Percentiles rank a stretch among this genome's conserved stretches.
phyloP scores from a whole-genome alignment of 1,139 yeast species.

The Taphrina populina region DNA sequence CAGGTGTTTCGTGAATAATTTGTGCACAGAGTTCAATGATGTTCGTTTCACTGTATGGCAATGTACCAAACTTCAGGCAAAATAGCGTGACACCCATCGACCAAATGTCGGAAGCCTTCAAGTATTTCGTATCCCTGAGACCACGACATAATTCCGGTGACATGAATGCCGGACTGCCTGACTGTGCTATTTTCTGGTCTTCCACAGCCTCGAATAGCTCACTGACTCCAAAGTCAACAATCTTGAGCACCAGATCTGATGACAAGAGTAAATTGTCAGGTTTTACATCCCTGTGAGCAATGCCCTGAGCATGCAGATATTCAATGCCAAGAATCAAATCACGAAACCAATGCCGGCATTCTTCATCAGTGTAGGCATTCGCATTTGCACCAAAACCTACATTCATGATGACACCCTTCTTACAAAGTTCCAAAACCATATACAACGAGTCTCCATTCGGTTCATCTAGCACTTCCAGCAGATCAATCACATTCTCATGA shows the following conservation, averaged over 20 bases:
- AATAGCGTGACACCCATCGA: constrained; percentile 67
- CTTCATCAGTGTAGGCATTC: constrained; percentile 48
- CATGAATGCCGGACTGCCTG: constrained; percentile 82
- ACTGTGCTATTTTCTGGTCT: constrained; percentile 52
- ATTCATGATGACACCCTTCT: constrained; percentile 50
- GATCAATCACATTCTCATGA: constrained; percentile 78
- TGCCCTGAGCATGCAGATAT: constrained; percentile 87
- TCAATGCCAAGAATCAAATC: constrained; percentile 88
- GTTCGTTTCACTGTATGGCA: constrained; percentile 47
- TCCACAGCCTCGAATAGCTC: constrained; percentile 62
- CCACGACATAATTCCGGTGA: constrained; percentile 59
- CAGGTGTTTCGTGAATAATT: constrained; percentile 42
- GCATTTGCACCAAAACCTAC: constrained; percentile 56
- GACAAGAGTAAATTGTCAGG: constrained; percentile 85
- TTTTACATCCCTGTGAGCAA: constrained; percentile 91
- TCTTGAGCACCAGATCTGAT: constrained; percentile 73
- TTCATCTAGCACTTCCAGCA: constrained; percentile 77
- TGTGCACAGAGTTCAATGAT: constrained; percentile 54
- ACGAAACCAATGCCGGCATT: constrained; percentile 56
- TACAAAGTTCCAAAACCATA: constrained; percentile 74
- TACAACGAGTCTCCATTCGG: constrained; percentile 66
- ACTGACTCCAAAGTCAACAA: constrained; percentile 92
- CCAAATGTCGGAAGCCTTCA: constrained; percentile 77
- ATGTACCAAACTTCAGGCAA: constrained; percentile 46
- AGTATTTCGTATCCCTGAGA: constrained; percentile 51